A percentile compares a stretch with the other conserved stretches of the same genome.
Evolutionary conservation across 257 asterid species (phyloP).

Genomic region (Nicotiana tabacum): DNA sequence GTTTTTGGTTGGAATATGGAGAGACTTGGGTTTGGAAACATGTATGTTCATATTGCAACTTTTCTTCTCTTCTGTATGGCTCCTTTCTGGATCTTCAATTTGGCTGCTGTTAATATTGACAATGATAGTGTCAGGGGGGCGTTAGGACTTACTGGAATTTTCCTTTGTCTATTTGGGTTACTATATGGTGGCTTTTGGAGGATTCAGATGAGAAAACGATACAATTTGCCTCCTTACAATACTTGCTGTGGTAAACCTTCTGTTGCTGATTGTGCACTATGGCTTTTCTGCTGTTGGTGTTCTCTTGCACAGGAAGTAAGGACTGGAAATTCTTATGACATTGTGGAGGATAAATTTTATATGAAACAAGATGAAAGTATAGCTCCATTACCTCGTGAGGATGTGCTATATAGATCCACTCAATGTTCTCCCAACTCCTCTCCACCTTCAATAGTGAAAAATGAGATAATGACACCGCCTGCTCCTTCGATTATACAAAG

Average conservation of each 20-base stretch:
- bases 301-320: conserved; percentile 84
- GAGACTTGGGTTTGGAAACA: conserved; percentile 86
- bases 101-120: conserved; percentile 75
- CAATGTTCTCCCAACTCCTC: conserved; percentile 30
- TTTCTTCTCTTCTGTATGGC: conserved; percentile 85
- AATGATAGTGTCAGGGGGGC: conserved; percentile 59
- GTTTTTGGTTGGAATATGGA: conserved; percentile 99
- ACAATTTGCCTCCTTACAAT: conserved; percentile 55
- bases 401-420: conserved; percentile 39
- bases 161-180: conserved; percentile 72
- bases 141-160: conserved; percentile 65
- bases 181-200: conserved; percentile 96
- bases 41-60: conserved; percentile 90
- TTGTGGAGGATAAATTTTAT: conserved; percentile 63
- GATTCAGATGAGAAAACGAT: conserved; percentile 85
- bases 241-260: conserved; percentile 62
- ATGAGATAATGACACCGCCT: conserved; percentile 48
- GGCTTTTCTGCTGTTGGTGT: conserved; percentile 97
- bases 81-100: conserved; percentile 81
- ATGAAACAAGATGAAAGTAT: conserved; percentile 31
- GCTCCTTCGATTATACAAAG: conserved; percentile 34
- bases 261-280: conserved; percentile 59
- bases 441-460: conserved; percentile 13
- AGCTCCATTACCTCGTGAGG: conserved; percentile 60
- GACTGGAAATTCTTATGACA: conserved; percentile 71